A percentile compares a stretch with the other conserved stretches of the same genome.
Evolutionary conservation across 2,329 filamentous ascomycete species (phyloP).

Genomic region (Fusarium siculi): DNA sequence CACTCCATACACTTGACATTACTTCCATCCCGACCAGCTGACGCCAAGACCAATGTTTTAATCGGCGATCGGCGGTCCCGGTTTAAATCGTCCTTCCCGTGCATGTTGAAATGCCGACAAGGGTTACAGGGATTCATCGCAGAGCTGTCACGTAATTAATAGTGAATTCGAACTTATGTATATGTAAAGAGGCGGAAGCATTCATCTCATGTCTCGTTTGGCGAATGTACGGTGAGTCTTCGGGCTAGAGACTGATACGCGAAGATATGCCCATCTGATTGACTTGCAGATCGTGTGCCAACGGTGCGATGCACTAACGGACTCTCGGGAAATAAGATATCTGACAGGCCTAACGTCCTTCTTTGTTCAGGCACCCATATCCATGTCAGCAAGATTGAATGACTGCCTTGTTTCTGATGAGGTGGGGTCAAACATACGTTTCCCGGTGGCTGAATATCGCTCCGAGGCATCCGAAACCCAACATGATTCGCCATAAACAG

Average conservation of each 20-base stretch:
- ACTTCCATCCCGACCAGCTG: too few relatives aligned
- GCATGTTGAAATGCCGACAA: neutral
- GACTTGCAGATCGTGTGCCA: neutral
- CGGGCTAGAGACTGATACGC: neutral
- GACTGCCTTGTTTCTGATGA: neutral
- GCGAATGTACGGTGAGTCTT: neutral
- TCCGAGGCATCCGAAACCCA: neutral
- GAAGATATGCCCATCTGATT: neutral
- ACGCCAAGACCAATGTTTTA: neutral
- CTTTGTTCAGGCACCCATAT: neutral
- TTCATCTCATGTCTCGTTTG: neutral
- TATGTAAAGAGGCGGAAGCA: rapidly evolving
- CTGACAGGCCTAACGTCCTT: neutral
- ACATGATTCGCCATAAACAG: neutral
- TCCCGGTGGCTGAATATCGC: neutral
- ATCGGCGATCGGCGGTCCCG: neutral
- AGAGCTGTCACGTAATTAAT: rapidly evolving
- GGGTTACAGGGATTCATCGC: rapidly evolving
- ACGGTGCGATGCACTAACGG: neutral
- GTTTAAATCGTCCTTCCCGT: neutral
- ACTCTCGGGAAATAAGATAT: neutral
- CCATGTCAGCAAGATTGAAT: neutral
- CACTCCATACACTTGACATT: too few relatives aligned
- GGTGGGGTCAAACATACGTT: conserved; percentile 3
- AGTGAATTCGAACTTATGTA: rapidly evolving